Conservation (phyloP, 208 protist genomes). For the Sergeia podlipaevii region DNA sequence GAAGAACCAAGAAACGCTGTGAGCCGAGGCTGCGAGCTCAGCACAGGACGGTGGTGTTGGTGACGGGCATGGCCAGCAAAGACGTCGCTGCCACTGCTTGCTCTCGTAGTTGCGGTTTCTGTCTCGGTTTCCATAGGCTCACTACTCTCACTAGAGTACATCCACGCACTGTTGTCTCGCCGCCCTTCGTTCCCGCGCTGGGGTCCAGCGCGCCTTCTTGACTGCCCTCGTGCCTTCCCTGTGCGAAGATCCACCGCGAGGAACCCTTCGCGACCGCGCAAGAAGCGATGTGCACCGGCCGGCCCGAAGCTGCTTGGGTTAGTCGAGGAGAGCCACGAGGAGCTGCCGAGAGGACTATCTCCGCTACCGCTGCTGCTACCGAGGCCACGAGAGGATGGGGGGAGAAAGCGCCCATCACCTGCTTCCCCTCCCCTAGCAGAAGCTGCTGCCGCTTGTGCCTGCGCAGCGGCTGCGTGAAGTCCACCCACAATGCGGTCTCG, state of each 20-base stretch:
- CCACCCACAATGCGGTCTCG: conserved; percentile 11
- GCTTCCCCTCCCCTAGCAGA: not conserved
- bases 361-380: conserved; percentile 13
- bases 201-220: no score
- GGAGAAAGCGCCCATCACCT: not conserved
- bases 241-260: not conserved
- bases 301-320: conserved; percentile 37
- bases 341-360: conserved; percentile 9
- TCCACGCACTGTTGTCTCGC: not conserved
- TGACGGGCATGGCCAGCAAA: no score
- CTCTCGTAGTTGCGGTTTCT: no score
- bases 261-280: conserved; percentile 6
- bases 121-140: no score
- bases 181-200: not conserved
- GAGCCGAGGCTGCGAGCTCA: no score
- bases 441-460: not conserved
- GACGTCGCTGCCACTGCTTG: no score
- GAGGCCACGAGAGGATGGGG: not conserved
- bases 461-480: conserved; percentile 12
- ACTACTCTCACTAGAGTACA: no score
- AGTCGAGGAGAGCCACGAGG: conserved; percentile 39
- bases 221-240: no score
- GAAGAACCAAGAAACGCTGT: no score
- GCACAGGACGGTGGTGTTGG: no score
- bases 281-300: conserved; percentile 29